Percentiles rank a stretch among this genome's conserved stretches.
phyloP scores from a whole-genome alignment of 352 stramenopile genomes.

The Paralagenidium karlingii region DNA sequence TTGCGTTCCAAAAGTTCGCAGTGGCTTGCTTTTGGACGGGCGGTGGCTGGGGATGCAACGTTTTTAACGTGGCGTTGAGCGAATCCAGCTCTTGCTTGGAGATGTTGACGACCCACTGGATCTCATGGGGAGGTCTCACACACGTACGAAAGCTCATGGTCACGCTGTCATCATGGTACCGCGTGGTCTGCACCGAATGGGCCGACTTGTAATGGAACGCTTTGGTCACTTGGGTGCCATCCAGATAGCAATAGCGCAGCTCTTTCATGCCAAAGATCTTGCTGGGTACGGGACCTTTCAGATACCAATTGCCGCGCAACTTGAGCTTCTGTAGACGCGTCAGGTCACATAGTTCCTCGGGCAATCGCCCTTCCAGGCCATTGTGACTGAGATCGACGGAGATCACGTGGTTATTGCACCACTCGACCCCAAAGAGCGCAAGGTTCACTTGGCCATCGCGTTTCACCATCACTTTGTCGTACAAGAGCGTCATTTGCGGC shows the following conservation, averaged over 20 bases:
- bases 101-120: slow-evolving; percentile 36
- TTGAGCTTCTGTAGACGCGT: slow-evolving; percentile 38
- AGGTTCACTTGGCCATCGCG: too few species aligned
- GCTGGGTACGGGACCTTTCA: slow-evolving; percentile 15
- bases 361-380: slow-evolving; percentile 27
- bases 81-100: slow-evolving; percentile 39
- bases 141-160: slow-evolving; percentile 33
- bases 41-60: slow-evolving; percentile 15
- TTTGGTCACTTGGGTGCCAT: slow-evolving; percentile 31
- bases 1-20: slow-evolving; percentile 43
- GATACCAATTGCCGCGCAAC: slow-evolving; percentile 30
- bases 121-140: slow-evolving; percentile 6
- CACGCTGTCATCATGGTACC: slow-evolving; percentile 14
- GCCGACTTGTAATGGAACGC: slow-evolving; percentile 26
- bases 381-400: slow-evolving; percentile 37
- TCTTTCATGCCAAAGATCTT: slow-evolving; percentile 25
- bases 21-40: slow-evolving; percentile 7
- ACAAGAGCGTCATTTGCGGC: too few species aligned
- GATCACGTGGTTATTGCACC: slow-evolving; percentile 48
- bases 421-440: slow-evolving; percentile 32
- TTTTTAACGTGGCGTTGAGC: slow-evolving; percentile 31
- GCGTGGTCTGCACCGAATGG: slow-evolving; percentile 47
- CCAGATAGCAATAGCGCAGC: slow-evolving; percentile 49
- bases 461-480: too few species aligned
- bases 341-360: slow-evolving; percentile 21